phyloP scores from a whole-genome alignment of 1,284 basidiomycete species.

The Tilletia setariae region DNA sequence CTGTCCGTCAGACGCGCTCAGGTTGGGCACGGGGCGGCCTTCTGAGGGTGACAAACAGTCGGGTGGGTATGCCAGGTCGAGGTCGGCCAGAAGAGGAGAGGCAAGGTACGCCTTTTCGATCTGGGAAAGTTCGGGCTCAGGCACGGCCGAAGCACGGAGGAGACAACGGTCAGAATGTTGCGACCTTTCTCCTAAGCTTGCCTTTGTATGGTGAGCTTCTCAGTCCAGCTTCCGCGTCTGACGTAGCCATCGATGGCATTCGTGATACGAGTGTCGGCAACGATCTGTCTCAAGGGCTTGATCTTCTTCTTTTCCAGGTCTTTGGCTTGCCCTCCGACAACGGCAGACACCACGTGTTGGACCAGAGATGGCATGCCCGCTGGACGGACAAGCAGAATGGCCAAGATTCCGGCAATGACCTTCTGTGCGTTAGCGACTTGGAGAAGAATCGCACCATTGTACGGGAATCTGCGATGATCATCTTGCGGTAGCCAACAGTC shows the following conservation, averaged over 20 bases:
- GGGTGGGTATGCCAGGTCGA: constrained; percentile 45
- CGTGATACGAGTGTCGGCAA: constrained; percentile 41
- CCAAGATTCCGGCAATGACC: constrained; percentile 48
- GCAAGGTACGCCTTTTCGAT: constrained; percentile 44
- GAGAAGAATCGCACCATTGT: constrained; percentile 53
- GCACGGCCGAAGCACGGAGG: constrained; percentile 17
- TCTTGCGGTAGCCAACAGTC: too few relatives aligned
- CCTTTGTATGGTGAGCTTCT: constrained; percentile 31
- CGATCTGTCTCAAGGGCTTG: constrained; percentile 40
- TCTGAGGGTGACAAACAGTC: constrained; percentile 26
- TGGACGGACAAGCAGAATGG: constrained; percentile 45
- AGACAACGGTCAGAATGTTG: constrained; percentile 49
- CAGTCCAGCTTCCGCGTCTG: constrained; percentile 38
- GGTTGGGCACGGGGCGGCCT: constrained; percentile 27
- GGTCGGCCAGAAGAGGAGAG: constrained; percentile 42
- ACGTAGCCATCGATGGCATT: constrained; percentile 50
- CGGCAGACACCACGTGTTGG: constrained; percentile 45
- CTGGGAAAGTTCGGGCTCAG: constrained; percentile 31
- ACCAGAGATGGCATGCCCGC: constrained; percentile 50
- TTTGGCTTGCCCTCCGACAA: constrained; percentile 38
- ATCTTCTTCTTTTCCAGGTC: constrained; percentile 46
- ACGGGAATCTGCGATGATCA: constrained; percentile 29
- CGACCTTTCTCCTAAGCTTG: constrained; percentile 36
- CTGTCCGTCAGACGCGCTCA: constrained; percentile 36
- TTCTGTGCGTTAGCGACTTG: constrained; percentile 46